Evolutionary conservation across 1,139 yeast species (phyloP).

Genomic region (Yamadazyma epiphylla): DNA sequence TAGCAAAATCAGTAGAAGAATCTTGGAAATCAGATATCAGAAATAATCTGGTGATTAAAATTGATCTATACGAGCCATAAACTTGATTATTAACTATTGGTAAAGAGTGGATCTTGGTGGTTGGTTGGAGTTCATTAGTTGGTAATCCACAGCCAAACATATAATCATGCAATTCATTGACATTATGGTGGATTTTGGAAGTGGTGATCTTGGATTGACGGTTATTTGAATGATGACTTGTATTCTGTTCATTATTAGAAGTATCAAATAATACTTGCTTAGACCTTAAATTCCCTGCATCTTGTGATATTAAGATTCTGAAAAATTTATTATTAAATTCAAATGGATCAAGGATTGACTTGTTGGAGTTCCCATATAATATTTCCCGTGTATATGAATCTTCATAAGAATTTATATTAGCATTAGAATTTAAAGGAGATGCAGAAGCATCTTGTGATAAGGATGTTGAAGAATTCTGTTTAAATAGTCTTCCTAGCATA

Average conservation of each 20-base stretch:
- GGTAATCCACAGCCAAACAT: constrained; percentile 60
- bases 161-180: constrained; percentile 44
- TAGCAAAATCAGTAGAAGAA: constrained; percentile 2
- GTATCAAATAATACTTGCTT: constrained; percentile 51
- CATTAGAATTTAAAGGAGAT: constrained; percentile 7
- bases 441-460: constrained; percentile 7
- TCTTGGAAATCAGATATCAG: constrained; percentile 32
- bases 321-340: constrained; percentile 33
- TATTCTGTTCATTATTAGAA: constrained; percentile 16
- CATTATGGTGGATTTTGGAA: constrained; percentile 34
- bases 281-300: constrained; percentile 46
- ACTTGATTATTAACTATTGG: constrained; percentile 36
- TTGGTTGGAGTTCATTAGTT: constrained; percentile 40
- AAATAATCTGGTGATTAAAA: constrained; percentile 46
- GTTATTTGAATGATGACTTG: constrained; percentile 1
- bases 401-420: constrained; percentile 27
- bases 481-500: constrained; percentile 29
- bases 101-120: constrained; percentile 46
- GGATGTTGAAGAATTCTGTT: constrained; percentile 17
- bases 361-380: constrained; percentile 38
- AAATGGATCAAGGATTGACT: constrained; percentile 24
- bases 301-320: constrained; percentile 48
- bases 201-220: constrained; percentile 9
- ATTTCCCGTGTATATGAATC: constrained; percentile 42
- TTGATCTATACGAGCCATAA: constrained; percentile 28